A percentile compares a stretch with the other conserved stretches of the same genome.
Evolutionary conservation across 2,329 filamentous ascomycete genomes (phyloP).

Genomic region (Arthroderma sp.): DNA sequence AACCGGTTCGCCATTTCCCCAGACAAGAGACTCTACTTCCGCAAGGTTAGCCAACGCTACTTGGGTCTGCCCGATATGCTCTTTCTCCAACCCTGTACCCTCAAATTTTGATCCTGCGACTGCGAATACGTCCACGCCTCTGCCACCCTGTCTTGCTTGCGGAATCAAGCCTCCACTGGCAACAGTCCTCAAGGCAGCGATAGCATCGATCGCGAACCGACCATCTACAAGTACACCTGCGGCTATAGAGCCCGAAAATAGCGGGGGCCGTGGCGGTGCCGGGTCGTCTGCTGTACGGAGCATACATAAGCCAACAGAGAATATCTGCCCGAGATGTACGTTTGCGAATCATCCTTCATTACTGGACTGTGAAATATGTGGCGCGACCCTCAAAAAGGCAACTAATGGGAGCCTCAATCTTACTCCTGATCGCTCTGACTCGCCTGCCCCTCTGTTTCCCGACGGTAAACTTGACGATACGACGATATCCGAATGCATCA

Average conservation of each 20-base stretch:
- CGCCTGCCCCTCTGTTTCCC: slow-evolving; percentile 57
- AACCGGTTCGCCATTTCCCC: slow-evolving; percentile 18
- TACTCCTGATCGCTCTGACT: slow-evolving; percentile 45
- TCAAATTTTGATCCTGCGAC: slow-evolving; percentile 82
- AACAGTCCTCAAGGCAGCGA: slow-evolving; percentile 73
- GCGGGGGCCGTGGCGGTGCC: too few species aligned
- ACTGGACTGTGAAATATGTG: slow-evolving; percentile 79
- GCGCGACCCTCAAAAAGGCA: slow-evolving; percentile 54
- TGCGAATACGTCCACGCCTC: slow-evolving; percentile 62
- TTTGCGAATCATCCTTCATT: slow-evolving; percentile 88
- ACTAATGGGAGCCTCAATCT: slow-evolving; percentile 22
- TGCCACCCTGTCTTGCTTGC: slow-evolving; percentile 81
- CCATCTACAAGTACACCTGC: slow-evolving; percentile 12
- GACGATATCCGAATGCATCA: slow-evolving; percentile 62
- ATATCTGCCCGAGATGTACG: slow-evolving; percentile 68
- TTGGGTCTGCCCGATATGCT: slow-evolving; percentile 94
- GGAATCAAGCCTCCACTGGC: slow-evolving; percentile 82
- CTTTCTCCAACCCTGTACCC: slow-evolving; percentile 82
- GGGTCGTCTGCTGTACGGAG: too few species aligned
- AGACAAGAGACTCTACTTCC: slow-evolving; percentile 19
- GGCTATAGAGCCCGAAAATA: background rate
- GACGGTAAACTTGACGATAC: slow-evolving; percentile 34
- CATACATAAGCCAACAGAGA: background rate
- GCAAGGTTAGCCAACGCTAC: slow-evolving; percentile 47
- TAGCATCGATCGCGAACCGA: slow-evolving; percentile 51